Evolutionary conservation across 768 basidiomycete species (phyloP).

Genomic region (Xerocomus brunneocitrinus): DNA sequence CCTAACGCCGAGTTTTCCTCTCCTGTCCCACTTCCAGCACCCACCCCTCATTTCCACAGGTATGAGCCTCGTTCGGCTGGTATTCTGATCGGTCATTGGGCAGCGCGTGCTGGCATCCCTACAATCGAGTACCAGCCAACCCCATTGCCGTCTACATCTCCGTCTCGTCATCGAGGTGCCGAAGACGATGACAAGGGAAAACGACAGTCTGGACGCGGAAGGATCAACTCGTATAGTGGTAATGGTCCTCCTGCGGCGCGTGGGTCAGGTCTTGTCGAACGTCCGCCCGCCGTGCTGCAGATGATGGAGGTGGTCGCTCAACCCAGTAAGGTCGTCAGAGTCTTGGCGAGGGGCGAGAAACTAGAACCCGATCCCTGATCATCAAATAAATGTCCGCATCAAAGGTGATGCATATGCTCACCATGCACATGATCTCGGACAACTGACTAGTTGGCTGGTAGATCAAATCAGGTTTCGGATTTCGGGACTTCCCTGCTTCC

Average conservation of each 20-base stretch:
- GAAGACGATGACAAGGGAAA: slow-evolving; percentile 34
- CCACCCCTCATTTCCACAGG: slow-evolving; percentile 48
- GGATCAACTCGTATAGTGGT: slow-evolving; percentile 24
- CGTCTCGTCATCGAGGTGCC: slow-evolving; percentile 18
- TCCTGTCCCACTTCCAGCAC: slow-evolving; percentile 66
- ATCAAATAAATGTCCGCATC: background rate
- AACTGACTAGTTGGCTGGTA: slow-evolving; percentile 2
- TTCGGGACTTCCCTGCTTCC: slow-evolving; percentile 19
- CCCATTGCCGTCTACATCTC: slow-evolving; percentile 7
- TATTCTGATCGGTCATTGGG: slow-evolving; percentile 63
- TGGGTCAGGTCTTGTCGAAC: slow-evolving; percentile 58
- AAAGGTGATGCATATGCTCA: slow-evolving; percentile 8
- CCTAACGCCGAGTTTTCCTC: slow-evolving; percentile 30
- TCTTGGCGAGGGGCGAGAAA: slow-evolving; percentile 83
- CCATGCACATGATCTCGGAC: background rate
- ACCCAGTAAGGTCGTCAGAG: slow-evolving; percentile 69
- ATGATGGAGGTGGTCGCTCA: slow-evolving; percentile 79
- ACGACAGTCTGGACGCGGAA: slow-evolving; percentile 25
- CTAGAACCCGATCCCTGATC: slow-evolving; percentile 48
- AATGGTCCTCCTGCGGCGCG: slow-evolving; percentile 16
- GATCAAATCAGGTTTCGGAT: slow-evolving; percentile 13
- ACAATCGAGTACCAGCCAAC: slow-evolving; percentile 49
- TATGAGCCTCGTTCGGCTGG: slow-evolving; percentile 66
- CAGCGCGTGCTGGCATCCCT: slow-evolving; percentile 53
- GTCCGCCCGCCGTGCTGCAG: slow-evolving; percentile 70